These are phyloP conservation scores for Leccinum broughii DNA, from an alignment of 768 basidiomycete genomes.

Conservation along the genomic window DNA sequence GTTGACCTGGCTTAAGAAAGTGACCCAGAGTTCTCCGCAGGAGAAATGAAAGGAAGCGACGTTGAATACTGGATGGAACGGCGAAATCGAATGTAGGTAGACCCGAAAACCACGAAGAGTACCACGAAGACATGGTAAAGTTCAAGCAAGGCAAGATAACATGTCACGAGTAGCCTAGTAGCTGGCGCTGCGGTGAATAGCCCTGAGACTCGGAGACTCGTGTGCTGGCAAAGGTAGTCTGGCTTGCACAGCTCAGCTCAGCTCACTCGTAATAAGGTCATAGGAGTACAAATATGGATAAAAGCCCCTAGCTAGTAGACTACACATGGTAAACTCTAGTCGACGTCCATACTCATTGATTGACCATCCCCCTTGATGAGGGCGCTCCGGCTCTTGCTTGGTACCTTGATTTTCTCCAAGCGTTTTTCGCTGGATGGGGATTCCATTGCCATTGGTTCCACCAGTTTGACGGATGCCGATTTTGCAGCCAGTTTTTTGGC, in stretches of 20 bases:
- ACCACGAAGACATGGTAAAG: slow-evolving; percentile 52
- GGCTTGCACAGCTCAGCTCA: not conserved
- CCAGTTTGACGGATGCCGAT: slow-evolving; percentile 56
- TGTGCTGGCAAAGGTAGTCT: slow-evolving; percentile 1
- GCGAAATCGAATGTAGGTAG: slow-evolving; percentile 66
- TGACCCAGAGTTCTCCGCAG: slow-evolving; percentile 82
- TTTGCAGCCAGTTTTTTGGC: slow-evolving; percentile 60
- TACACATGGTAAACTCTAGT: slow-evolving; percentile 39
- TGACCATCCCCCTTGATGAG: slow-evolving; percentile 82
- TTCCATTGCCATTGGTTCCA: slow-evolving; percentile 58
- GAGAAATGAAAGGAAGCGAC: slow-evolving; percentile 86
- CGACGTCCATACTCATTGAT: slow-evolving; percentile 90
- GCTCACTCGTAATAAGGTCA: not conserved
- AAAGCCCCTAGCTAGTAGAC: slow-evolving; percentile 16
- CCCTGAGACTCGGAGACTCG: slow-evolving; percentile 3
- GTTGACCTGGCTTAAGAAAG: slow-evolving; percentile 84
- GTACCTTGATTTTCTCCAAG: slow-evolving; percentile 78
- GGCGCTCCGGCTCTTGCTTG: slow-evolving; percentile 63
- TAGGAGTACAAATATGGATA: slow-evolving; percentile 19
- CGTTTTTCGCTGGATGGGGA: slow-evolving; percentile 47
- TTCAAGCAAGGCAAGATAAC: slow-evolving; percentile 17
- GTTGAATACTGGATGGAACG: slow-evolving; percentile 74
- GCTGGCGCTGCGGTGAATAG: slow-evolving; percentile 6
- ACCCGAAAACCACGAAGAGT: slow-evolving; percentile 49
- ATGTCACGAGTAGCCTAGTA: slow-evolving; percentile 15